Evolutionary conservation across 257 asterid species (phyloP).

Genomic region (Salvia miltiorrhiza): DNA sequence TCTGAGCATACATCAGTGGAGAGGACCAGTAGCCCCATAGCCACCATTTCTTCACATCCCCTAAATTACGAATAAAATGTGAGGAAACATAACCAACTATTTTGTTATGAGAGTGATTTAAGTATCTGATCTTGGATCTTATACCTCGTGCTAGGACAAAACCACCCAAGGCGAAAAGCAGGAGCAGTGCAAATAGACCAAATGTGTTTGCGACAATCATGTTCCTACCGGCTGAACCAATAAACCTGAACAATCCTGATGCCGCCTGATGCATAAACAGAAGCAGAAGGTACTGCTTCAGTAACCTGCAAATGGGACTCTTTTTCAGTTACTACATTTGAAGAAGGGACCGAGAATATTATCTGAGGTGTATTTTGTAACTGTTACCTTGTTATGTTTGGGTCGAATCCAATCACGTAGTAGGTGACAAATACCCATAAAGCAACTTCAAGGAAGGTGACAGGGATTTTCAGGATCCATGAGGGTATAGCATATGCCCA

Average conservation of each 20-base stretch:
- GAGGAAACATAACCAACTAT: not conserved
- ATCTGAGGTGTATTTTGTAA: not conserved
- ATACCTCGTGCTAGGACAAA: slow-evolving; percentile 64
- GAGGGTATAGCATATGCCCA: slow-evolving; percentile 68
- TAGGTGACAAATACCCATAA: slow-evolving; percentile 58
- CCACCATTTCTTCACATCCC: slow-evolving; percentile 66
- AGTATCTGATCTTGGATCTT: not conserved
- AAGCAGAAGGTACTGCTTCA: slow-evolving; percentile 55
- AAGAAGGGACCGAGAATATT: not conserved
- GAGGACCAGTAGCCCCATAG: slow-evolving; percentile 75
- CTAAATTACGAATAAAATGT: slow-evolving; percentile 29
- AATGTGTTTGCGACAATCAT: slow-evolving; percentile 65
- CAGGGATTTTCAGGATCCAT: slow-evolving; percentile 57
- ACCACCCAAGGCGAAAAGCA: slow-evolving; percentile 65
- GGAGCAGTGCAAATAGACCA: slow-evolving; percentile 52
- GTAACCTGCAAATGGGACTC: slow-evolving; percentile 30
- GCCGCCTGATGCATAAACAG: slow-evolving; percentile 43
- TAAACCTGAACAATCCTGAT: slow-evolving; percentile 52
- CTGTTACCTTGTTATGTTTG: slow-evolving; percentile 51
- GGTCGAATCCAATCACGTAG: slow-evolving; percentile 70
- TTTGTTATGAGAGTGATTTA: not conserved
- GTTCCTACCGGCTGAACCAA: slow-evolving; percentile 63
- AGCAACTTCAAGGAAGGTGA: slow-evolving; percentile 46
- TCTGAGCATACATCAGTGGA: slow-evolving; percentile 70
- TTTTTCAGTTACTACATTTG: not conserved